Conservation (phyloP, 1,139 yeast genomes). For the Saccharomyces hybrid region DNA sequence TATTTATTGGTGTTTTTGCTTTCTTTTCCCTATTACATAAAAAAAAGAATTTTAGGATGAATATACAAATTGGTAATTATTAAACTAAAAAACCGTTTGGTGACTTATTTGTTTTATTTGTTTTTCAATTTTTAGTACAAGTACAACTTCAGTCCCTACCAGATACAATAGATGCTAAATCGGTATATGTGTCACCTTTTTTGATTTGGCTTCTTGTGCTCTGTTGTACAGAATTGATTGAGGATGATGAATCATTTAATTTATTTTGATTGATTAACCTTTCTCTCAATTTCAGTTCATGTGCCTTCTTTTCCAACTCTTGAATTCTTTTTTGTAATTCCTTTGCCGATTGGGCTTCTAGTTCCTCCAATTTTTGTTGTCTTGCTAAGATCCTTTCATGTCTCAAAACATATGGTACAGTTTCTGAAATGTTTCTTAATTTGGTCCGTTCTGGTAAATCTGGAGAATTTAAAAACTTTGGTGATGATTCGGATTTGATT, state of each 20-base stretch:
- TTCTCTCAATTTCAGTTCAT: slow-evolving; percentile 62
- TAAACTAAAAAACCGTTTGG: neutral
- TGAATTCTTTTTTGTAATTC: slow-evolving; percentile 66
- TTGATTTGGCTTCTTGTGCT: slow-evolving; percentile 26
- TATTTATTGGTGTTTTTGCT: neutral
- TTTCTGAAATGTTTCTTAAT: slow-evolving; percentile 68
- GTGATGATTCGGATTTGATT: slow-evolving; percentile 46
- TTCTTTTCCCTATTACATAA: no score
- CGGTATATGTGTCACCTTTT: slow-evolving; percentile 49
- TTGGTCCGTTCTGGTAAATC: slow-evolving; percentile 51
- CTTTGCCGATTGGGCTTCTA: slow-evolving; percentile 69
- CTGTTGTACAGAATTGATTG: slow-evolving; percentile 3
- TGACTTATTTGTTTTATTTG: no score
- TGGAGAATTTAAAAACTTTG: slow-evolving; percentile 1
- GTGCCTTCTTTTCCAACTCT: slow-evolving; percentile 68
- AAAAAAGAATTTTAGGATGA: no score
- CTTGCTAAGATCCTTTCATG: slow-evolving; percentile 68
- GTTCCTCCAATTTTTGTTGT: slow-evolving; percentile 68
- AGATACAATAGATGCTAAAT: slow-evolving; percentile 41
- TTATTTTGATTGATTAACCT: slow-evolving; percentile 35
- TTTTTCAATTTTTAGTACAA: neutral
- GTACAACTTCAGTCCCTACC: slow-evolving; percentile 17
- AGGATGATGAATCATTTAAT: slow-evolving; percentile 10
- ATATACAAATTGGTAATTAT: neutral
- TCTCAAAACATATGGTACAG: slow-evolving; percentile 70